Conservation (phyloP, 371 early-diverging fungal species). For the Mucor saturninus region DNA sequence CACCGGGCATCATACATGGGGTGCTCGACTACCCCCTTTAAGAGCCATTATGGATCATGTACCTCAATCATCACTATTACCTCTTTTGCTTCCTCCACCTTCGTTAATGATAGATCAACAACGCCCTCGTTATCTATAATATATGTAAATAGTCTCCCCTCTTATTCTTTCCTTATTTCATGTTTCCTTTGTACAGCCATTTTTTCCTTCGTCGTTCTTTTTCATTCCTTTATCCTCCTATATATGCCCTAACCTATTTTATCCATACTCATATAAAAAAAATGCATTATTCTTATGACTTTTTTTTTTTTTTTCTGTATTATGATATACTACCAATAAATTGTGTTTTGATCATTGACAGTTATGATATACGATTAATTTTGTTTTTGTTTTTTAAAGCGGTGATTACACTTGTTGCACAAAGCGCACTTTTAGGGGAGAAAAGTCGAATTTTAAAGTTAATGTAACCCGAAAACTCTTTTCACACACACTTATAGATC, state of each 20-base stretch:
- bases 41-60: slow-evolving; percentile 29
- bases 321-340: background rate
- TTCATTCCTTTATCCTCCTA: background rate
- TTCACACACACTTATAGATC: slow-evolving; percentile 8
- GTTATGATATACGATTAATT: too few relatives aligned
- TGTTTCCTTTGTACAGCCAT: background rate
- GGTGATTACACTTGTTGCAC: too few relatives aligned
- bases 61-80: slow-evolving; percentile 8
- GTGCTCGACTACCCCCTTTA: slow-evolving; percentile 27
- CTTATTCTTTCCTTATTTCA: background rate
- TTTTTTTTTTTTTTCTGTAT: background rate
- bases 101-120: slow-evolving; percentile 52
- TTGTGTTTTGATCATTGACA: too few relatives aligned
- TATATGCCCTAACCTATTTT: background rate
- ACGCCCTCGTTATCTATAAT: background rate
- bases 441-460: background rate
- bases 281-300: background rate
- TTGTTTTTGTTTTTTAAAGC: too few relatives aligned
- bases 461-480: background rate
- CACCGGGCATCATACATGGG: slow-evolving; percentile 14
- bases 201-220: background rate
- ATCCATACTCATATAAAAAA: background rate
- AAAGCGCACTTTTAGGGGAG: background rate
- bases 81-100: slow-evolving; percentile 15
- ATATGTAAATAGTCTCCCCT: background rate